phyloP scores from a whole-genome alignment of 75 land plant species.

The Chamaecyparis obtusa region DNA sequence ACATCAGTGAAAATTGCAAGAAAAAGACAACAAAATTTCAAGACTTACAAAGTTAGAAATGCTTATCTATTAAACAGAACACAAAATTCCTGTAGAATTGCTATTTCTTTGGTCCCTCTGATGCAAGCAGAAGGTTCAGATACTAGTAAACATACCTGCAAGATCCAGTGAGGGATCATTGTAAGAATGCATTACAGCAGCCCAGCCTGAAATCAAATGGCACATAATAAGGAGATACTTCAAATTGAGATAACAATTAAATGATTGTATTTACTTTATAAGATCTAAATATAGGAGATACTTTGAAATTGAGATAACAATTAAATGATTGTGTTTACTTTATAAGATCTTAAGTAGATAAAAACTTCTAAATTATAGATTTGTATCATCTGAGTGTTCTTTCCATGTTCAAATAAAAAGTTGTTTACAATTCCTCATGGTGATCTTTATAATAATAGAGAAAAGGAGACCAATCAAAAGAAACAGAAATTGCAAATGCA shows the following conservation, averaged over 20 bases:
- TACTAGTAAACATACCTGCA: neutral
- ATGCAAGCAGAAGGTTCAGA: no score
- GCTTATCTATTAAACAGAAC: neutral
- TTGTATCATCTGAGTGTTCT: neutral
- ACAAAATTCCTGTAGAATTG: neutral
- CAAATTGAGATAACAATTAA: neutral
- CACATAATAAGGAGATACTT: neutral
- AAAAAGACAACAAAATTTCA: neutral
- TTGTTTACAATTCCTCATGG: neutral
- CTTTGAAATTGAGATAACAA: neutral
- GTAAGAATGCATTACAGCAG: conserved; percentile 2
- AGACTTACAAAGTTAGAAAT: neutral
- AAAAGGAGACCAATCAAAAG: neutral
- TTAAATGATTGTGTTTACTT: neutral
- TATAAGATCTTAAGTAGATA: neutral
- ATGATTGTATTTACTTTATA: neutral
- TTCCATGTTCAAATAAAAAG: neutral
- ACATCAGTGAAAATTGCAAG: neutral
- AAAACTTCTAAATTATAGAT: neutral
- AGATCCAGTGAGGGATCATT: conserved; percentile 5
- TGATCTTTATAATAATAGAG: neutral
- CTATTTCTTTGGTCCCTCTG: neutral
- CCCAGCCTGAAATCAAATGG: conserved; percentile 8
- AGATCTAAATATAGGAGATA: neutral
- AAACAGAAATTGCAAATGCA: neutral